Base-by-base conservation (phyloP, 208 protist species). In the Crithidia mellificae region DNA sequence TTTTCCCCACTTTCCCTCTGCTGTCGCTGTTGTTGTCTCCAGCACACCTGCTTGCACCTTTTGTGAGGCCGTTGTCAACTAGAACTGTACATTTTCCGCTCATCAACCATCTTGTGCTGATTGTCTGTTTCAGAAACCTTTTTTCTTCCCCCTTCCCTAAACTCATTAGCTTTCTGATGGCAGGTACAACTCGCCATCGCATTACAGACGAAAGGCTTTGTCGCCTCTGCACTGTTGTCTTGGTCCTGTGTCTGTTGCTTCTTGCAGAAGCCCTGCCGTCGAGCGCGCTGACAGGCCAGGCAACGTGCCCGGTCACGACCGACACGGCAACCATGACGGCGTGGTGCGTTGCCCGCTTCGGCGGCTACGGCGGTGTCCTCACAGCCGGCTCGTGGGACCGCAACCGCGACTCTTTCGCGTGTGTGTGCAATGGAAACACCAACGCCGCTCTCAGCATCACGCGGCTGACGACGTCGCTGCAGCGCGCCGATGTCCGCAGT, bases 361-460 rank as follows among this genome's bases (percentile, higher is more conserved):
- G 69, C n/a, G 62, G 62, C 29, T n/a, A 51, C 41, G 69, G 62
- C 36, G 69, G 69, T n/a, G 22, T 15, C 24, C 46, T 75, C 34
- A 68, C 54, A 0, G 69, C 46, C 7, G 32, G 46, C 17, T 0
- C 39, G 22, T 75, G 69, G 69, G 41, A 46, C 46, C 17, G n/a
- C 14, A 6, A 15, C 44, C 36, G 24, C 11, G 1, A 9, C 14
- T 39, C 29, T 0, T 75, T 75, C 55, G 14, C 50, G 25, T 75
- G 69, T 27, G 24, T 75, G 25, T 75, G 69, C 69, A 75, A 75
- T 54, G 69, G 41, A 44, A 75, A 75, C 62, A 20, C 61, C 17
- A 52, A 2, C 50, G 54, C 53, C 0, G 19, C 52, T 41, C 7
- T 75, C 22, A 32, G 2, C 24, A 54, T 75, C 34, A 51, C 24